Evolutionary conservation across 176 grass and related monocot genomes (phyloP).

Genomic region (Eremochloa ophiuroides): DNA sequence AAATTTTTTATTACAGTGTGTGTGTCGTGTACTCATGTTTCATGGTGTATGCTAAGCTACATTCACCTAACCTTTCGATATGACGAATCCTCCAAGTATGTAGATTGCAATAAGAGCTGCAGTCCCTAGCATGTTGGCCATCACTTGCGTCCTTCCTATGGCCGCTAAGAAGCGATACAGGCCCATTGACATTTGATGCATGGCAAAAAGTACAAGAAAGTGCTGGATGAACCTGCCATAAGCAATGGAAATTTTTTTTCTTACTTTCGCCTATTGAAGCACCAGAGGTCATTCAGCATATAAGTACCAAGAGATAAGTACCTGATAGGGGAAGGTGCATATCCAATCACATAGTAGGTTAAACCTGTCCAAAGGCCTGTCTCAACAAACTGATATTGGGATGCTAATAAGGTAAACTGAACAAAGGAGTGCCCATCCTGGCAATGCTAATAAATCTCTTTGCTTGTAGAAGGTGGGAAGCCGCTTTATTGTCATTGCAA

Average conservation of each 20-base stretch:
- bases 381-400: conserved; percentile 76
- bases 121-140: conserved; percentile 68
- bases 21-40: conserved; percentile 5
- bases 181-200: conserved; percentile 92
- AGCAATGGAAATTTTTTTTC: conserved; percentile 9
- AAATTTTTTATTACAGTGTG: neutral
- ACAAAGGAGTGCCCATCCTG: conserved; percentile 87
- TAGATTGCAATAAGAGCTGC: conserved; percentile 62
- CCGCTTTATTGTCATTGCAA: conserved; percentile 87
- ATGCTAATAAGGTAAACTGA: conserved; percentile 74
- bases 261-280: conserved; percentile 3
- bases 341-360: conserved; percentile 90
- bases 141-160: conserved; percentile 86
- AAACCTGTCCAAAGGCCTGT: conserved; percentile 79
- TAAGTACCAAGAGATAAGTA: conserved; percentile 28
- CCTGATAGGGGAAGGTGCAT: conserved; percentile 75
- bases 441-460: conserved; percentile 71
- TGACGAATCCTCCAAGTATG: conserved; percentile 78
- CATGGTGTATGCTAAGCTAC: conserved; percentile 10
- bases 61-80: conserved; percentile 74
- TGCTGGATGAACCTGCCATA: conserved; percentile 75
- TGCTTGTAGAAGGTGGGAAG: conserved; percentile 97
- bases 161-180: conserved; percentile 79
- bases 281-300: neutral
- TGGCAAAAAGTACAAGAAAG: conserved; percentile 63